Conservation (phyloP, 1,139 yeast genomes). For the Yamadazyma siamensis region DNA sequence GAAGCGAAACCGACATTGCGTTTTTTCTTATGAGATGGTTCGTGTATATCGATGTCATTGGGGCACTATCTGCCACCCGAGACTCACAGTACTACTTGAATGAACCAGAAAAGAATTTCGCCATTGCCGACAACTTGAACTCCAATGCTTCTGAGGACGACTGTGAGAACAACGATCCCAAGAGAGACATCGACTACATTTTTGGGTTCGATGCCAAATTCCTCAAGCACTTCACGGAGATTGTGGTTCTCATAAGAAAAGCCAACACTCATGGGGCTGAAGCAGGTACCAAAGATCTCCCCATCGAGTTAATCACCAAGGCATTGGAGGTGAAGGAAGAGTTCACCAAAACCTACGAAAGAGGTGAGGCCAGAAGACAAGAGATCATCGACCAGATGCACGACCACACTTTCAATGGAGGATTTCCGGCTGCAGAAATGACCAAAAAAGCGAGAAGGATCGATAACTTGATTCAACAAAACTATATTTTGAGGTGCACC, state of each 20-base stretch:
- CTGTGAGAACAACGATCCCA: conserved; percentile 21
- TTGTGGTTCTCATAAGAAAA: conserved; percentile 42
- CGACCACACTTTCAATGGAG: conserved; percentile 1
- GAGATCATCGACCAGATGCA: conserved; percentile 27
- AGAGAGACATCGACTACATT: conserved; percentile 52
- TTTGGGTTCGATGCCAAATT: conserved; percentile 57
- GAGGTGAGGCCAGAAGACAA: conserved; percentile 33
- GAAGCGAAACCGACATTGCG: conserved; percentile 39
- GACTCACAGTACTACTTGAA: conserved; percentile 24
- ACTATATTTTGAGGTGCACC: conserved; percentile 46
- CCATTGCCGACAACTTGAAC: conserved; percentile 15
- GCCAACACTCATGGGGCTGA: conserved; percentile 22
- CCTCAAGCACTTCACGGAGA: conserved; percentile 47
- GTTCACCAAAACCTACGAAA: conserved; percentile 27
- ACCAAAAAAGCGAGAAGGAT: conserved; percentile 7
- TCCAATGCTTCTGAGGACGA: conserved; percentile 8
- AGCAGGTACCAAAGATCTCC: conserved; percentile 15
- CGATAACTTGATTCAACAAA: conserved; percentile 25
- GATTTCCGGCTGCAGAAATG: conserved; percentile 1
- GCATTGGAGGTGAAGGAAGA: conserved; percentile 48
- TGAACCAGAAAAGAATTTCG: conserved; percentile 13
- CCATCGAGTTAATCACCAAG: conserved; percentile 34
- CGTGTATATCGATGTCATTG: conserved; percentile 67
- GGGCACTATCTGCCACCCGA: conserved; percentile 48
- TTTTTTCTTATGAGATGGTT: conserved; percentile 70